Evolutionary conservation across 164 flowering plant species (phyloP).

Genomic region (Aristolochia fimbriata): DNA sequence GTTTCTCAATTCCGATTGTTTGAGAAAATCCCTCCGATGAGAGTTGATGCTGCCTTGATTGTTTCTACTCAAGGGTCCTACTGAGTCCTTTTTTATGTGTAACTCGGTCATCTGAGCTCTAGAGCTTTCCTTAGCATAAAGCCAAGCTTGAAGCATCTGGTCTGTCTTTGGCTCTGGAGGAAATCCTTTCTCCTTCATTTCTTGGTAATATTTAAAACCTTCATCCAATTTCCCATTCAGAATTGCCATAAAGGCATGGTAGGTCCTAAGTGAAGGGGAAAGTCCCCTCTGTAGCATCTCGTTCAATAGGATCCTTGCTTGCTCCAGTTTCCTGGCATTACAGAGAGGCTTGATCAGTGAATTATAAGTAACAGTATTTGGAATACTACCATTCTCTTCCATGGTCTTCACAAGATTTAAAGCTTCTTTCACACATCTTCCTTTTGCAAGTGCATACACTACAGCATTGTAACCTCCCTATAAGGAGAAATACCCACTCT

Average conservation of each 20-base stretch:
- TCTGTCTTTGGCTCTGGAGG: conserved; percentile 60
- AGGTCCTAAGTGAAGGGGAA: conserved; percentile 54
- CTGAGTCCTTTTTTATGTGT: conserved; percentile 11
- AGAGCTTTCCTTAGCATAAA: conserved; percentile 29
- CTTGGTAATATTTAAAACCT: conserved; percentile 49
- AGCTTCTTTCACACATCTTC: conserved; percentile 49
- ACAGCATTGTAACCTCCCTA: conserved; percentile 77
- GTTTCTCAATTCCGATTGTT: conserved; percentile 40
- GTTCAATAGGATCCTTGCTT: conserved; percentile 42
- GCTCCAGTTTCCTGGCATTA: conserved; percentile 36
- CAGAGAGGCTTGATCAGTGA: conserved; percentile 74
- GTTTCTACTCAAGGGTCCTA: conserved; percentile 12
- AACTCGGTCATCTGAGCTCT: conserved; percentile 9
- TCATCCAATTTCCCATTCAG: conserved; percentile 66
- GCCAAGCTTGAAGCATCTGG: conserved; percentile 56
- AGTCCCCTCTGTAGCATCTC: conserved; percentile 53
- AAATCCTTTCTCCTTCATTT: conserved; percentile 62
- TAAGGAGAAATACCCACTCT: conserved; percentile 44
- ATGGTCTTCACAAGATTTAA: conserved; percentile 44
- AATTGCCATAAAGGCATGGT: conserved; percentile 56
- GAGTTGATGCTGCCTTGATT: conserved; percentile 6
- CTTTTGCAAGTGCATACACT: conserved; percentile 67
- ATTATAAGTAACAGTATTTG: conserved; percentile 56
- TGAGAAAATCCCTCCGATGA: conserved; percentile 21
- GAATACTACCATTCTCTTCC: conserved; percentile 57